Conservation (phyloP, 148 eudicot genomes). For the Rhododendron griersonianum region DNA sequence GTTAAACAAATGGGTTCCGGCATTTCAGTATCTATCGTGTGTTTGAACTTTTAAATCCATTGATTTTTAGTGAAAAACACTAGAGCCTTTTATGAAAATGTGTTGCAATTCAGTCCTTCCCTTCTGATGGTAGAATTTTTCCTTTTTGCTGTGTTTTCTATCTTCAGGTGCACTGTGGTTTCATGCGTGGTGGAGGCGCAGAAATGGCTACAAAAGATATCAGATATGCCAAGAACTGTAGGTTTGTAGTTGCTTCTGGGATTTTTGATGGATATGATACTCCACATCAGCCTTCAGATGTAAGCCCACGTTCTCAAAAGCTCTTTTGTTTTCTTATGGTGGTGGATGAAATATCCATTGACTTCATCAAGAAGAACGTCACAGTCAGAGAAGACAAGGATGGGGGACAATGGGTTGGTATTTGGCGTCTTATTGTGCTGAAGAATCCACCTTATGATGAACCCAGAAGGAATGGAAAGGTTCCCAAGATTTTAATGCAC, state of each 20-base stretch:
- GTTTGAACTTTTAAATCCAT: background rate
- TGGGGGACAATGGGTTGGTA: slow-evolving; percentile 92
- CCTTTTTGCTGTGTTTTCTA: background rate
- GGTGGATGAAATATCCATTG: slow-evolving; percentile 77
- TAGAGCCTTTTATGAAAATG: background rate
- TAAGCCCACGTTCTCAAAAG: slow-evolving; percentile 64
- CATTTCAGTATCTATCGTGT: background rate
- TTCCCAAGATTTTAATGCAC: slow-evolving; percentile 90
- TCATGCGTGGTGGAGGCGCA: slow-evolving; percentile 79
- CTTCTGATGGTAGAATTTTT: background rate
- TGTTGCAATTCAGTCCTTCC: background rate
- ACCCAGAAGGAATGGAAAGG: slow-evolving; percentile 94
- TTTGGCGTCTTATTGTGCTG: slow-evolving; percentile 86
- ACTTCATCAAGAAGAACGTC: slow-evolving; percentile 73
- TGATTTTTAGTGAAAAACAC: background rate
- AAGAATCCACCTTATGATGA: slow-evolving; percentile 94
- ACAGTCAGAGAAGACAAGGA: slow-evolving; percentile 64
- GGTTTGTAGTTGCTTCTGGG: slow-evolving; percentile 92
- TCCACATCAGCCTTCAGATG: slow-evolving; percentile 90
- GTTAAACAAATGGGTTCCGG: background rate
- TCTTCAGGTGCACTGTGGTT: slow-evolving; percentile 93
- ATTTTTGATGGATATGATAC: slow-evolving; percentile 95
- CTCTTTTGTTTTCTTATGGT: slow-evolving; percentile 97
- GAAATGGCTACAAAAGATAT: slow-evolving; percentile 75
- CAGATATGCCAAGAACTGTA: slow-evolving; percentile 73